Base-by-base conservation (phyloP, 768 basidiomycete species). In the Boletus vermiculosoides region DNA sequence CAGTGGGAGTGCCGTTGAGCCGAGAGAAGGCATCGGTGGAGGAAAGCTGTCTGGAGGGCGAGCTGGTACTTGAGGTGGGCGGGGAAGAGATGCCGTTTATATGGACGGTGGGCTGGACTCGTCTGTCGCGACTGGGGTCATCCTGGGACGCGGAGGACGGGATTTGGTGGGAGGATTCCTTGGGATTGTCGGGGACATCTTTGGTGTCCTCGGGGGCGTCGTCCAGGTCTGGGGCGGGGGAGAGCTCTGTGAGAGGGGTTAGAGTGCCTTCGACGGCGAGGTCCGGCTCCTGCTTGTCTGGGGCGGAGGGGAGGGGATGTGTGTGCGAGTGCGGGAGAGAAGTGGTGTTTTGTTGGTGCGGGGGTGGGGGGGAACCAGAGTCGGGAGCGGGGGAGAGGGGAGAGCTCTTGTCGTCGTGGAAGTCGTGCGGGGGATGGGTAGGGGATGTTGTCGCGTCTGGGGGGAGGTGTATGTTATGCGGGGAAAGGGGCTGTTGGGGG, bases 241-340 rank as follows among this genome's bases (percentile, higher is more conserved):
- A 88, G 25, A 90, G 82, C 59, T 90, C 88, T 61, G 86, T 90
- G 66, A 92, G 82, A 4, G 89, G 89, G 0, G 88, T 89, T 22
- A 86, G 86, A 62, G 57, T 70, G 74, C 69, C 63, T 71, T 78
- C 68, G 68, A 75, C 56, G 65, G 76, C 71, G 40, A 76, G 73
- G 59, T 75, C 73, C 10, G 63, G 65, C 54, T 74, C 71, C 56
- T 73, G 56, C 36, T 64, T 65, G 41, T 75, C 74, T 11, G 67
- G 31, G 28, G 22, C 45, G 12, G 67, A 52, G 20, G 59, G 57
- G 8, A 62, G 60, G 40, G 61, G 47, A 20, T 54, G 59, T 5
- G 66, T 36, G 41, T 68, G 65, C 6, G 36, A 3, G 15, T 56
- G 69, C 3, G 58, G 36, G 40, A 28, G 64, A 4, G 69, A 48